A percentile compares a stretch with the other conserved stretches of the same genome.
Evolutionary conservation across 805 yeast genomes (phyloP).

Genomic region (Maudiozyma barnettii): DNA sequence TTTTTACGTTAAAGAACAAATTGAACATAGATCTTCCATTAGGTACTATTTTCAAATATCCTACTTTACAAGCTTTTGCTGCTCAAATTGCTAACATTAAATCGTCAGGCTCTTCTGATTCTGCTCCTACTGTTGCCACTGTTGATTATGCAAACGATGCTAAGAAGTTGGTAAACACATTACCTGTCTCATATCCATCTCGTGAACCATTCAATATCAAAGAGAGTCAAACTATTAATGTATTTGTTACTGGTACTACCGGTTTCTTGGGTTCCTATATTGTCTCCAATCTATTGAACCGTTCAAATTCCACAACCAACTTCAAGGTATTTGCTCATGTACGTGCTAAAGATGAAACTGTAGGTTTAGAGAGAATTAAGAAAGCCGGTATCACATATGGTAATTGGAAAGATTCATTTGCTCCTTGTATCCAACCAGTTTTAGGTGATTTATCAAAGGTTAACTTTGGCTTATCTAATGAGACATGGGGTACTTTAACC

Average conservation of each 20-base stretch:
- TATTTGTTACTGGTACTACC: slow-evolving; percentile 90
- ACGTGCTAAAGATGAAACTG: slow-evolving; percentile 59
- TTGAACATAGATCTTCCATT: slow-evolving; percentile 76
- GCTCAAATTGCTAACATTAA: slow-evolving; percentile 52
- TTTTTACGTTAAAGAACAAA: slow-evolving; percentile 76
- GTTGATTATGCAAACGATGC: slow-evolving; percentile 70
- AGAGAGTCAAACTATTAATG: slow-evolving; percentile 35
- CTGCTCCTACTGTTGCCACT: slow-evolving; percentile 19
- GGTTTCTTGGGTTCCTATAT: slow-evolving; percentile 94
- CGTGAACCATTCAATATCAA: slow-evolving; percentile 22
- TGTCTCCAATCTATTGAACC: slow-evolving; percentile 60
- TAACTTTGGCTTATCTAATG: slow-evolving; percentile 59
- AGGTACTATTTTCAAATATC: slow-evolving; percentile 81
- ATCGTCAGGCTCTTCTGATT: slow-evolving; percentile 30
- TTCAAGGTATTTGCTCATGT: slow-evolving; percentile 80
- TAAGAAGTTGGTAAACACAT: slow-evolving; percentile 34
- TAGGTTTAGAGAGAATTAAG: slow-evolving; percentile 69
- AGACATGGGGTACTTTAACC: slow-evolving; percentile 49
- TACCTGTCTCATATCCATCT: slow-evolving; percentile 39
- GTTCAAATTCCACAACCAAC: slow-evolving; percentile 33
- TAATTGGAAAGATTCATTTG: slow-evolving; percentile 45
- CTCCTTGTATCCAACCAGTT: slow-evolving; percentile 52
- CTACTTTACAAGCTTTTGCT: slow-evolving; percentile 76
- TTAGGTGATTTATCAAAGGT: slow-evolving; percentile 69
- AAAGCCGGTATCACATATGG: slow-evolving; percentile 78